Percentiles rank a stretch among this genome's conserved stretches.
phyloP scores from a whole-genome alignment of 768 basidiomycete species.

The Agrocybe pediades region DNA sequence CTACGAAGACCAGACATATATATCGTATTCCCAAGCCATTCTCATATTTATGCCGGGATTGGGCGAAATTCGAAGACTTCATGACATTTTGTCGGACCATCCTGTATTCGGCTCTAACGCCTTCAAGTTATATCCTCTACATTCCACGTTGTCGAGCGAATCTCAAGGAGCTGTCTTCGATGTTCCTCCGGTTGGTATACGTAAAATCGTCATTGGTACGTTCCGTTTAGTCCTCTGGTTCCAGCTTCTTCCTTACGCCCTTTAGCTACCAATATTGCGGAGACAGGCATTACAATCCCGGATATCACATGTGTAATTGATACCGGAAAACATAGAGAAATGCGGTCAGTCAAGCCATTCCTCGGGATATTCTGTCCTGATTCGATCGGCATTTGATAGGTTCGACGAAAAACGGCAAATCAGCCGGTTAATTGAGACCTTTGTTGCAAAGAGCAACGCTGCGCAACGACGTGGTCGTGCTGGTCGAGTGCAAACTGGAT shows the following conservation, averaged over 20 bases:
- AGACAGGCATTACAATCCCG: conserved; percentile 98
- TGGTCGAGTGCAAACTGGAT: conserved; percentile 84
- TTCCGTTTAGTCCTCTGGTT: conserved; percentile 2
- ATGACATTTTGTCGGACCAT: conserved; percentile 81
- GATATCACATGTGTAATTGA: conserved; percentile 98
- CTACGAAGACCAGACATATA: conserved; percentile 56
- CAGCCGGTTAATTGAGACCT: conserved; percentile 89
- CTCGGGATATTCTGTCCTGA: background rate
- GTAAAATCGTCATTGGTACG: conserved; percentile 94
- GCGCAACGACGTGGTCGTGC: conserved; percentile 88
- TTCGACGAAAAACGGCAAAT: conserved; percentile 98
- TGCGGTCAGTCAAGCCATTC: conserved; percentile 70
- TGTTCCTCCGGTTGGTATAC: conserved; percentile 71
- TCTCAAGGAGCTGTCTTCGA: conserved; percentile 92
- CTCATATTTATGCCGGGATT: conserved; percentile 95
- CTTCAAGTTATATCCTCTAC: conserved; percentile 84
- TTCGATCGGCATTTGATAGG: conserved; percentile 33
- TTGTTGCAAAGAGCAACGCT: conserved; percentile 89
- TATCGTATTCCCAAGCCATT: conserved; percentile 72
- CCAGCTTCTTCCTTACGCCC: conserved; percentile 5
- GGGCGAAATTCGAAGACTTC: conserved; percentile 88
- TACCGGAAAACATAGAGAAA: conserved; percentile 90
- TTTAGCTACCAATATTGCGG: conserved; percentile 88
- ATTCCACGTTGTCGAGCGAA: conserved; percentile 92
- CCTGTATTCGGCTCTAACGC: conserved; percentile 60